phyloP scores from a whole-genome alignment of 2,329 filamentous ascomycete genomes.

The Cladosporium sphaerospermum region DNA sequence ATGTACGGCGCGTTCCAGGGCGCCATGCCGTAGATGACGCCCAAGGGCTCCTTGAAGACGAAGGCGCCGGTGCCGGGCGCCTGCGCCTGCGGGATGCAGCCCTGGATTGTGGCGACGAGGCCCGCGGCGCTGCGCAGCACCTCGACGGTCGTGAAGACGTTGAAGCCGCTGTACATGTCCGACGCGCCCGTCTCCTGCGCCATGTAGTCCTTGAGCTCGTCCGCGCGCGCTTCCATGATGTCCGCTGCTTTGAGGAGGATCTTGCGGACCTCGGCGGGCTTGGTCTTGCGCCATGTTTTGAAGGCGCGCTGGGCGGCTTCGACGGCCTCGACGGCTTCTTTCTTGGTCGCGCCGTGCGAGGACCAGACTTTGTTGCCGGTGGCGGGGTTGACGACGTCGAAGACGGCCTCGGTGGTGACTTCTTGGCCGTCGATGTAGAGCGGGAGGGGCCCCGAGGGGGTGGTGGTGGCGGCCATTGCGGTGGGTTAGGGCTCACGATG shows the following conservation, averaged over 20 bases:
- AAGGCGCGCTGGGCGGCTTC: constrained; percentile 62
- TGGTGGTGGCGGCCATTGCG: neutral
- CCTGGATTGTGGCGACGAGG: constrained; percentile 42
- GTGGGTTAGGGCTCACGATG: neutral
- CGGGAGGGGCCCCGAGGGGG: constrained; percentile 26
- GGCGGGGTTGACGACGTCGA: constrained; percentile 52
- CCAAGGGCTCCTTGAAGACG: constrained; percentile 68
- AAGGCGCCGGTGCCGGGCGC: constrained; percentile 54
- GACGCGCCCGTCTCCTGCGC: constrained; percentile 51
- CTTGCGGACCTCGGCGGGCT: constrained; percentile 56
- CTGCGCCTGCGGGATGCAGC: constrained; percentile 44
- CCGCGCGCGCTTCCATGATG: constrained; percentile 52
- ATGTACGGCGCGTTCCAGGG: constrained; percentile 65
- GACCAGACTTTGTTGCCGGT: constrained; percentile 49
- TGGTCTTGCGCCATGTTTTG: constrained; percentile 60
- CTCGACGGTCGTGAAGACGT: constrained; percentile 35
- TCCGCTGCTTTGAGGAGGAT: constrained; percentile 65
- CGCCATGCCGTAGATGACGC: constrained; percentile 71
- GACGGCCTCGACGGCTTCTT: constrained; percentile 51
- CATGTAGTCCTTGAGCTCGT: constrained; percentile 58
- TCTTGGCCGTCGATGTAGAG: constrained; percentile 47
- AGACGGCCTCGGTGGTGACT: constrained; percentile 42
- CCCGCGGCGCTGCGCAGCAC: constrained; percentile 49
- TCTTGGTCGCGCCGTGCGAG: constrained; percentile 50
- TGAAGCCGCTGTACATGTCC: constrained; percentile 35